phyloP scores from a whole-genome alignment of 2,329 filamentous ascomycete species.

The Cadophora sp. region DNA sequence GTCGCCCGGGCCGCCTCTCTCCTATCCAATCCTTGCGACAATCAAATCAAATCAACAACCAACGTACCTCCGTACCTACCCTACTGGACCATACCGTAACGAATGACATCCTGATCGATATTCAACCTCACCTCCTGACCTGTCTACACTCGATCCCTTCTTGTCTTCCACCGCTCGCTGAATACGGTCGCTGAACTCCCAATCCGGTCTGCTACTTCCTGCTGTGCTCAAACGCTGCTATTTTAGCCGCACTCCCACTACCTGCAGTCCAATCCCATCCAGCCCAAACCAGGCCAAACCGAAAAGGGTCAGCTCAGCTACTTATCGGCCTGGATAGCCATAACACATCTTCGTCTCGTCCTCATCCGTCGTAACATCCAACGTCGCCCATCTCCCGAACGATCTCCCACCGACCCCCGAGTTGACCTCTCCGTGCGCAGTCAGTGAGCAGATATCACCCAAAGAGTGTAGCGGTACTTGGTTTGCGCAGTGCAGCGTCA shows the following conservation, averaged over 20 bases:
- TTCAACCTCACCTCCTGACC: conserved; percentile 9
- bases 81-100: neutral
- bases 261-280: neutral
- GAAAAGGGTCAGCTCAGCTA: conserved; percentile 21
- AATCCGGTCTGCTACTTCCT: conserved; percentile 8
- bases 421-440: conserved; percentile 11
- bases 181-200: conserved; percentile 9
- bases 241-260: conserved; percentile 12
- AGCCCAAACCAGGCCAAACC: conserved; percentile 15
- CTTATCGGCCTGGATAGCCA: conserved; percentile 22
- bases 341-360: neutral
- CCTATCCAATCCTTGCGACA: conserved; percentile 21
- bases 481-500: conserved; percentile 6
- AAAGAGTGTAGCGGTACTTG: conserved; percentile 6
- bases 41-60: conserved; percentile 15
- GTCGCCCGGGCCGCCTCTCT: neutral
- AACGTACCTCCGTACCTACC: neutral
- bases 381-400: conserved; percentile 12
- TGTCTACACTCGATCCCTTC: neutral
- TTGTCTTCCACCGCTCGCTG: neutral
- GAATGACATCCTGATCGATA: neutral
- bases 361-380: conserved; percentile 6
- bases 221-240: conserved; percentile 5
- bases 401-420: conserved; percentile 9
- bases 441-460: neutral